phyloP scores from a whole-genome alignment of 139 green algal genomes.

The Microglena sp. region DNA sequence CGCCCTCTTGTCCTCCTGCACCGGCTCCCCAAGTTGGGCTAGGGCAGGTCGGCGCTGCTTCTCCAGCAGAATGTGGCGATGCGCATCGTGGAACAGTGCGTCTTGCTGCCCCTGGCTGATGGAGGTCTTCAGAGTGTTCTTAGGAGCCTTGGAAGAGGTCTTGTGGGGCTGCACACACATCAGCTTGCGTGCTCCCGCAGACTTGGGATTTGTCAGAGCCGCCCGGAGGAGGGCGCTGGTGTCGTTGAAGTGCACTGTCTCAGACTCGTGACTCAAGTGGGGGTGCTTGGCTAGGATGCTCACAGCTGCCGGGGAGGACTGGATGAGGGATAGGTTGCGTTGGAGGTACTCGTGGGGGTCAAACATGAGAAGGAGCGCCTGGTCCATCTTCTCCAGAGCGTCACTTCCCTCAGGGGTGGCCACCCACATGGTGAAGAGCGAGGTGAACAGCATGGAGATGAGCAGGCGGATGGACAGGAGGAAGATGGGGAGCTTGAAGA shows the following conservation, averaged over 20 bases:
- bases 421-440: constrained; percentile 32
- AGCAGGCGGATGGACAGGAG: constrained; percentile 24
- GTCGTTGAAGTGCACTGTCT: constrained; percentile 15
- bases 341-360: constrained; percentile 41
- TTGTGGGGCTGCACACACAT: not conserved
- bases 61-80: too few relatives aligned
- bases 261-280: constrained; percentile 15
- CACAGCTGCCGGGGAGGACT: constrained; percentile 28
- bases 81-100: constrained; percentile 5
- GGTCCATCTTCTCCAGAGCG: constrained; percentile 29
- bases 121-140: constrained; percentile 1
- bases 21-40: constrained; percentile 3
- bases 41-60: not conserved
- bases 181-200: constrained; percentile 6
- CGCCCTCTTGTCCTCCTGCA: too few relatives aligned
- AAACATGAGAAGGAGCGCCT: constrained; percentile 24
- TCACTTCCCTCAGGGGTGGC: constrained; percentile 11
- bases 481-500: constrained; percentile 42
- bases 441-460: constrained; percentile 28
- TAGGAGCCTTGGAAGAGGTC: not conserved
- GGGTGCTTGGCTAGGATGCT: constrained; percentile 26
- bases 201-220: constrained; percentile 10
- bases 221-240: constrained; percentile 12
- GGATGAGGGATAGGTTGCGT: constrained; percentile 31
- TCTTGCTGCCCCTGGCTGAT: constrained; percentile 1